A percentile compares a stretch with the other conserved stretches of the same genome.
These are phyloP conservation scores for Geoglossum glabrum DNA, from an alignment of 495 filamentous ascomycete species.

Conservation along the genomic window DNA sequence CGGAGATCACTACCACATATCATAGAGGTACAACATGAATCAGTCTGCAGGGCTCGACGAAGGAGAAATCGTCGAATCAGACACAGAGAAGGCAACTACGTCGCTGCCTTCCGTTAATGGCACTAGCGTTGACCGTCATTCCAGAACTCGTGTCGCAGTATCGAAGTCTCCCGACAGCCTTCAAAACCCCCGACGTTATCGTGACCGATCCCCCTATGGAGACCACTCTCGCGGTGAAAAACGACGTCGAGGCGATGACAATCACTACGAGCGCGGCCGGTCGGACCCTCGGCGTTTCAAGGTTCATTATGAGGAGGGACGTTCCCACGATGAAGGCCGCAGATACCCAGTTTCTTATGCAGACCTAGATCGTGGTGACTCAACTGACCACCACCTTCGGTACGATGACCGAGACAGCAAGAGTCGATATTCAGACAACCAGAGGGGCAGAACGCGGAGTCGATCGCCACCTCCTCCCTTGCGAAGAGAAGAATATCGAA, in stretches of 20 bases:
- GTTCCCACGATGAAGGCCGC: conserved; percentile 24
- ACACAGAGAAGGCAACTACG: conserved; percentile 45
- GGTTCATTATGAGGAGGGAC: conserved; percentile 35
- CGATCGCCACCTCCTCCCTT: conserved; percentile 17
- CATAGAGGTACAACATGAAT: conserved; percentile 13
- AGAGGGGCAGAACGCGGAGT: conserved; percentile 42
- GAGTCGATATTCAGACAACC: conserved; percentile 25
- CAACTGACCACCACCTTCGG: conserved; percentile 23
- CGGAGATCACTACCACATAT: conserved; percentile 5
- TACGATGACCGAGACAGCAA: conserved; percentile 28
- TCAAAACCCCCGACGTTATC: conserved; percentile 20
- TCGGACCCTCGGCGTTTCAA: conserved; percentile 37
- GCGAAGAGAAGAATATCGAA: conserved; percentile 15
- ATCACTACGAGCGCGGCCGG: conserved; percentile 27
- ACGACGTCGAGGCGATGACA: conserved; percentile 45
- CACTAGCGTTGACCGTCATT: conserved; percentile 55
- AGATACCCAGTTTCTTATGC: conserved; percentile 32
- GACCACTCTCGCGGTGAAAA: conserved; percentile 37
- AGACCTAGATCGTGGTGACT: conserved; percentile 42
- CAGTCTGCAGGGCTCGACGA: conserved; percentile 43
- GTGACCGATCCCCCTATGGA: conserved; percentile 18
- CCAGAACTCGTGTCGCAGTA: conserved; percentile 31
- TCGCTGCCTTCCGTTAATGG: conserved; percentile 59
- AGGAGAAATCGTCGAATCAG: conserved; percentile 77
- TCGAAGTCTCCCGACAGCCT: conserved; percentile 29